A percentile compares a stretch with the other conserved stretches of the same genome.
Evolutionary conservation across 352 stramenopile species (phyloP).

Genomic region (Phytophthora chlamydospora): DNA sequence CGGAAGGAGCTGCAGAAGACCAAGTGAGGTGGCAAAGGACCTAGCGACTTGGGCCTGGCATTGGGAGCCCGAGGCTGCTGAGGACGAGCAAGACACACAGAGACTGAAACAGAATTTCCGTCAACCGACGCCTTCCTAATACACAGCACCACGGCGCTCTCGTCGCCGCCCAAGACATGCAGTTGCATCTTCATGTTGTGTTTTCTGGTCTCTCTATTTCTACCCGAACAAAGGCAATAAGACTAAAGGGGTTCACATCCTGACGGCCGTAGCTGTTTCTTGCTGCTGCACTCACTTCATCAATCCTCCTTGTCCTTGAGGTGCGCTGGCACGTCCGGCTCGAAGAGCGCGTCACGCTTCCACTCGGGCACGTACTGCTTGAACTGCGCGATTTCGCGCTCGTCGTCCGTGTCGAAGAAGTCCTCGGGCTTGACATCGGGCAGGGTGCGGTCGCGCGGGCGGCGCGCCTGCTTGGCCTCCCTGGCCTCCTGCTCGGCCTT

Average conservation of each 20-base stretch:
- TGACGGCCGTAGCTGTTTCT: constrained; percentile 1
- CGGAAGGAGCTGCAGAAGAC: constrained; percentile 89
- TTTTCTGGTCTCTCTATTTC: constrained; percentile 30
- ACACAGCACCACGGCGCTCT: constrained; percentile 4
- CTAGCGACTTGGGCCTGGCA: neutral
- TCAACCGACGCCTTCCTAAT: neutral
- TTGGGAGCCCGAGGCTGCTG: neutral
- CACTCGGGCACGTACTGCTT: constrained; percentile 86
- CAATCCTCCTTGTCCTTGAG: constrained; percentile 54
- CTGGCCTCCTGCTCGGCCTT: constrained; percentile 44
- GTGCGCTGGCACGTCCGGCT: constrained; percentile 66
- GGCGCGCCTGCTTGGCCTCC: constrained; percentile 41
- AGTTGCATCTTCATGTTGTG: constrained; percentile 14
- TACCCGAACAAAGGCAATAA: constrained; percentile 11
- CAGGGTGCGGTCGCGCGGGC: constrained; percentile 33
- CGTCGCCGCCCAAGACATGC: neutral
- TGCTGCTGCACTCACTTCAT: constrained; percentile 7
- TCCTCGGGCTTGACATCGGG: constrained; percentile 50
- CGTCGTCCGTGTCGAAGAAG: constrained; percentile 65
- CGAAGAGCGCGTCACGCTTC: constrained; percentile 82
- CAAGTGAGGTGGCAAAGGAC: constrained; percentile 43
- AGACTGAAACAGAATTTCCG: no score
- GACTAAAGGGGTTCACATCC: constrained; percentile 9
- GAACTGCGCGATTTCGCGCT: constrained; percentile 68
- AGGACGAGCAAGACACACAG: neutral